Base-by-base conservation (phyloP, 2,329 filamentous ascomycete species). In the Canariomyces notabilis region DNA sequence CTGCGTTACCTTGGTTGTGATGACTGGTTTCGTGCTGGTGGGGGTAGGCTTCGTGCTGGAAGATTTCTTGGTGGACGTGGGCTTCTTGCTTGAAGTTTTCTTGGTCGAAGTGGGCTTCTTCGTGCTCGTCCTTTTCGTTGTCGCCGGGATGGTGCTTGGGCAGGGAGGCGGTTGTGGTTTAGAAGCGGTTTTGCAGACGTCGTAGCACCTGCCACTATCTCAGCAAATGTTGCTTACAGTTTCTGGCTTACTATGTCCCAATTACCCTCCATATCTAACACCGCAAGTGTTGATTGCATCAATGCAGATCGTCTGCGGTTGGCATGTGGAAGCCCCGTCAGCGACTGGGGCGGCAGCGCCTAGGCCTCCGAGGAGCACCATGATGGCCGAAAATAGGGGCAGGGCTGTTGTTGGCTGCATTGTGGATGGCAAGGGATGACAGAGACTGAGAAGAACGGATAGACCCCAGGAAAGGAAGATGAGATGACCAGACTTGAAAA, bases 221-320 rank as follows among this genome's bases (percentile, higher is more conserved):
- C 26, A 52, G 42, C 9, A 40, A 32, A 32, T 14, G 3, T 18
- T 14, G 21, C 19, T 6, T 6, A 18, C 7, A 14, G 20, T 12
- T 26, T 8, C 22, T 21, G 21, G 16, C 22, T 38, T 18, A 29
- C 5, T 23, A 21, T n/a, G 9, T n/a, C 15, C 20, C 22, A 14
- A 43, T 35, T 51, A 56, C 54, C 51, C 53, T 37, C 54, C 54
- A 16, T 51, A 54, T 48, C 32, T 56, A 22, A 56, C 35, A 1
- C 54, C 54, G 16, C 54, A 56, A 1, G 43, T 7, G 48, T 39
- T 56, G 38, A 56, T n/a, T 9, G 37, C 42, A 21, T 57, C 55
- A 11, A 54, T 42, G 20, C 55, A 57, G 42, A 55, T 48, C 14
- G 38, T 55, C 16, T 20, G 48, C 5, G 49, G 32, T 3, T 46